Conservation (phyloP, 371 early-diverging fungal species). For the Haplosporangium sp. region DNA sequence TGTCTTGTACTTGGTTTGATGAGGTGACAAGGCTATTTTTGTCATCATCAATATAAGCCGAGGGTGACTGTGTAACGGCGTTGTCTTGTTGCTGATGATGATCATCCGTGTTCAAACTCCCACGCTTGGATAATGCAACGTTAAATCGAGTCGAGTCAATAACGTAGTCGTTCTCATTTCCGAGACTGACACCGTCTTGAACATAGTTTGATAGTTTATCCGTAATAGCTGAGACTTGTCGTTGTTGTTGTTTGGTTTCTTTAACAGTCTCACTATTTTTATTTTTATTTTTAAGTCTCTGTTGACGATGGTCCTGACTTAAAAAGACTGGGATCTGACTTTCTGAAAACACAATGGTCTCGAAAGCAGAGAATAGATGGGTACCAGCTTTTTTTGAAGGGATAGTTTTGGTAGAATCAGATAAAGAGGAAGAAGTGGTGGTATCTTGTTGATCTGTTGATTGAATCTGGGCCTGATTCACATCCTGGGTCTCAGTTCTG, state of each 20-base stretch:
- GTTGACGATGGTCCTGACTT: constrained; percentile 27
- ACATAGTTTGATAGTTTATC: background rate
- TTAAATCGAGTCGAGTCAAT: background rate
- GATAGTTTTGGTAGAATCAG: too few species aligned
- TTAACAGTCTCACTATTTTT: background rate
- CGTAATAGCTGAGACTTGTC: background rate
- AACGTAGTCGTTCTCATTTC: background rate
- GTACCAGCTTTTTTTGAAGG: background rate
- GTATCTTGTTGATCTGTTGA: background rate
- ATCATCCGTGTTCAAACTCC: background rate
- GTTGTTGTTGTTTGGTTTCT: background rate
- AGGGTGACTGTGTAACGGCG: background rate
- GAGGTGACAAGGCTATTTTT: constrained; percentile 6
- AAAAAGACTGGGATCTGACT: constrained; percentile 50
- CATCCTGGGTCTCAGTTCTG: background rate
- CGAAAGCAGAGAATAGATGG: constrained; percentile 35
- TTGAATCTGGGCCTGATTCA: background rate
- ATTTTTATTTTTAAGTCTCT: background rate
- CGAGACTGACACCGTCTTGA: background rate
- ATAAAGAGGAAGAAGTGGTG: too few species aligned
- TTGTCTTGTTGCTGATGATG: background rate
- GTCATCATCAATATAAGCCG: background rate
- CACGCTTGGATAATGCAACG: background rate
- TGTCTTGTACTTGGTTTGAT: background rate
- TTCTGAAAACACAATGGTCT: constrained; percentile 48